phyloP scores from a whole-genome alignment of 2,329 filamentous ascomycete species.

The Alternaria metachromatica region DNA sequence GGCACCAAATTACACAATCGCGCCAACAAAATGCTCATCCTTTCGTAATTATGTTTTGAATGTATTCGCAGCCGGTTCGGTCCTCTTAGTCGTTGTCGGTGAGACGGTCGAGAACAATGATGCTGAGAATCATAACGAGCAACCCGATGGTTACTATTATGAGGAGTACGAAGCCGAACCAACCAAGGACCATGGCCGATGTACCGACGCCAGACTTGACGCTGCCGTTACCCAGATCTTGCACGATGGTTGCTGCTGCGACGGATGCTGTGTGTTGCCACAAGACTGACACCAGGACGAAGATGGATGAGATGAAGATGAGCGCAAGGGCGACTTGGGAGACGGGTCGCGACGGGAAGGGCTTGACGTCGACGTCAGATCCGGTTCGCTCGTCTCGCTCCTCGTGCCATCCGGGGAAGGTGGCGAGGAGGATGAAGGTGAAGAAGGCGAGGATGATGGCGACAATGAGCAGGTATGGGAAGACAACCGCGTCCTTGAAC shows the following conservation, averaged over 20 bases:
- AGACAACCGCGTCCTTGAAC: conserved; percentile 98
- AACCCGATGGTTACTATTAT: conserved; percentile 96
- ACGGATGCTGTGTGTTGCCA: conserved; percentile 98
- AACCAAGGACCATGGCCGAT: conserved; percentile 94
- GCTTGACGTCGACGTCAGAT: conserved; percentile 88
- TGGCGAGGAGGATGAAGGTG: conserved; percentile 91
- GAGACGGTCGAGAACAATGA: conserved; percentile 74
- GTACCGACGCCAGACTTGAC: conserved; percentile 89
- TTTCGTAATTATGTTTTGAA: conserved; percentile 16
- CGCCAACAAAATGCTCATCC: conserved; percentile 20
- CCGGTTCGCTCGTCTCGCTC: conserved; percentile 77
- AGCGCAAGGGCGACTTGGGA: conserved; percentile 92
- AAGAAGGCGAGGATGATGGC: conserved; percentile 97
- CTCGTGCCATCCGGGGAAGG: conserved; percentile 97
- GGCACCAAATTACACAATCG: conserved; percentile 35
- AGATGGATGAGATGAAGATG: conserved; percentile 76
- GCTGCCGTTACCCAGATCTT: conserved; percentile 89
- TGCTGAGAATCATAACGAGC: conserved; percentile 95
- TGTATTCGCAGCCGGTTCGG: neutral
- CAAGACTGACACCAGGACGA: conserved; percentile 71
- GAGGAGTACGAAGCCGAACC: conserved; percentile 93
- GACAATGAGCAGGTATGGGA: conserved; percentile 98
- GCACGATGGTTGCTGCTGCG: conserved; percentile 88
- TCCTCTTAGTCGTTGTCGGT: conserved; percentile 50
- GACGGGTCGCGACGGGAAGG: conserved; percentile 89